A percentile compares a stretch with the other conserved stretches of the same genome.
Evolutionary conservation across 2,329 filamentous ascomycete genomes (phyloP).

Genomic region (Coniochaeta sp.): DNA sequence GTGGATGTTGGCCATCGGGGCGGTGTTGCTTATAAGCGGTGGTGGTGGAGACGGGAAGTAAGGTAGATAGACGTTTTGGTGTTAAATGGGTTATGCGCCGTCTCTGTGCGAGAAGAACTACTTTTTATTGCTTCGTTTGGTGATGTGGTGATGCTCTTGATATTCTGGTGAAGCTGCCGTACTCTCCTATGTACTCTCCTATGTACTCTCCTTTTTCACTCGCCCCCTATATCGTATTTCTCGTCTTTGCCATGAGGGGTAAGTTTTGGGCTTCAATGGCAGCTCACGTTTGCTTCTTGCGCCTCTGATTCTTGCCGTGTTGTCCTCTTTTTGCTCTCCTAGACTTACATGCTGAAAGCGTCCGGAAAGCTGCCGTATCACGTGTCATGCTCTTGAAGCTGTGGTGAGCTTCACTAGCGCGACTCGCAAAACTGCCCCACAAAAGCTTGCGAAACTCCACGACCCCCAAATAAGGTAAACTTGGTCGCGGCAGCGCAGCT

Average conservation of each 20-base stretch:
- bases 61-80: constrained; percentile 16
- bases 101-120: background rate
- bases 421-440: background rate
- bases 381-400: background rate
- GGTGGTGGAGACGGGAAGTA: constrained; percentile 45
- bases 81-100: background rate
- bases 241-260: too few relatives aligned
- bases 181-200: too few relatives aligned
- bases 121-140: background rate
- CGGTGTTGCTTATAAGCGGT: constrained; percentile 46
- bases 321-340: too few relatives aligned
- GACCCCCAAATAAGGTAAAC: background rate
- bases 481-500: background rate
- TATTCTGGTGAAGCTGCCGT: background rate
- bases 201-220: too few relatives aligned
- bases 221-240: too few relatives aligned
- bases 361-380: background rate
- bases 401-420: background rate
- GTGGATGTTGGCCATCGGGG: constrained; percentile 53
- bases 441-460: background rate
- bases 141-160: background rate
- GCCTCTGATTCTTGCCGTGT: too few relatives aligned
- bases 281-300: too few relatives aligned
- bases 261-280: too few relatives aligned
- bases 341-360: background rate